Conservation (phyloP, 1,284 basidiomycete species). For the Cyathus olla region DNA sequence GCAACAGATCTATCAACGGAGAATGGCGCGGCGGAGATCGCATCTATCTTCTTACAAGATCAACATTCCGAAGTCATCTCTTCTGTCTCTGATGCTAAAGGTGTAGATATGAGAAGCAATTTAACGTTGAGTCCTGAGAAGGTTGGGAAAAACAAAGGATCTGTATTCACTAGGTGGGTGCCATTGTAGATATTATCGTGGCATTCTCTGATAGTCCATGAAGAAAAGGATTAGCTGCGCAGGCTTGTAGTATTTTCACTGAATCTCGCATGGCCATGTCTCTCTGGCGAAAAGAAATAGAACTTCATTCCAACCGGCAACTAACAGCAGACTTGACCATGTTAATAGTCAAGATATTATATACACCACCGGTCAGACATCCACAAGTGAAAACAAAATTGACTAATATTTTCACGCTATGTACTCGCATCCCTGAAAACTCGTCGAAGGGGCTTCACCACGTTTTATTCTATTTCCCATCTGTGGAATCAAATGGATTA, state of each 20-base stretch:
- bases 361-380: slow-evolving; percentile 26
- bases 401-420: background rate
- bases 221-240: slow-evolving; percentile 56
- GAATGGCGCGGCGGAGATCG: slow-evolving; percentile 49
- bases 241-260: slow-evolving; percentile 42
- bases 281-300: slow-evolving; percentile 55
- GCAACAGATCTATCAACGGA: slow-evolving; percentile 53
- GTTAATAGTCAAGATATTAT: slow-evolving; percentile 31
- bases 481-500: slow-evolving; percentile 4
- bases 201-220: background rate
- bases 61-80: slow-evolving; percentile 40
- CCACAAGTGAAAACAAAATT: background rate
- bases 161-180: background rate
- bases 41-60: slow-evolving; percentile 53
- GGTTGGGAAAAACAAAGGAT: background rate
- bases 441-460: background rate
- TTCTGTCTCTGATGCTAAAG: background rate
- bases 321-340: slow-evolving; percentile 34
- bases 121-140: background rate
- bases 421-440: background rate
- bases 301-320: slow-evolving; percentile 15
- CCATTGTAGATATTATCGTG: background rate
- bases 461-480: background rate
- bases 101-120: background rate
- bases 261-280: slow-evolving; percentile 45